A percentile compares a stretch with the other conserved stretches of the same genome.
Evolutionary conservation across 169 alveolate genomes (phyloP).

Genomic region (Plasmodium relictum): DNA sequence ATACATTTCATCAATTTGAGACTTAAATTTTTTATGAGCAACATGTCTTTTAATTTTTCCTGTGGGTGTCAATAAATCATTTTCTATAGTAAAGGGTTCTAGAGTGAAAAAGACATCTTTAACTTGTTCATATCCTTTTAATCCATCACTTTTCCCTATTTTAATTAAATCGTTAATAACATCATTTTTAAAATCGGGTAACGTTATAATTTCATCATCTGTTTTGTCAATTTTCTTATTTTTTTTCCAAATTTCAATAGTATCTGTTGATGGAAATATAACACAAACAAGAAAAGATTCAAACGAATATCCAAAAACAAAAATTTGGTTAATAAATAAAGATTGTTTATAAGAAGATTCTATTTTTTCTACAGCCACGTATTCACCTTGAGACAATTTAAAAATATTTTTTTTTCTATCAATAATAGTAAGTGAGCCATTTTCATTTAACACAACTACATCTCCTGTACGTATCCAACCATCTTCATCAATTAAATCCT

Average conservation of each 20-base stretch:
- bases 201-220: constrained; percentile 38
- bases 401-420: constrained; percentile 97
- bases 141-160: constrained; percentile 77
- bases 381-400: constrained; percentile 97
- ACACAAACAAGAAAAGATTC: constrained; percentile 75
- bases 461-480: constrained; percentile 97
- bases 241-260: constrained; percentile 72
- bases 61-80: constrained; percentile 87
- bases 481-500: constrained; percentile 87
- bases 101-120: constrained; percentile 82
- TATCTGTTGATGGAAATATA: constrained; percentile 81
- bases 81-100: constrained; percentile 85
- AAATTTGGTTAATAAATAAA: constrained; percentile 82
- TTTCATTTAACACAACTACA: constrained; percentile 88
- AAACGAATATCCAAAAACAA: constrained; percentile 82
- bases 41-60: constrained; percentile 84
- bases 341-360: constrained; percentile 83
- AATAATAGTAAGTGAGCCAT: constrained; percentile 91
- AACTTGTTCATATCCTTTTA: constrained; percentile 86
- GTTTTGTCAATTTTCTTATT: constrained; percentile 70
- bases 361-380: constrained; percentile 96
- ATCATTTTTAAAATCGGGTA: constrained; percentile 70
- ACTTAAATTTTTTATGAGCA: constrained; percentile 78
- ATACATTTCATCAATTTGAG: constrained; percentile 81
- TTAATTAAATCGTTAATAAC: constrained; percentile 78